Evolutionary conservation across 169 alveolate species (phyloP).

Genomic region (Cryptosporidium canis): DNA sequence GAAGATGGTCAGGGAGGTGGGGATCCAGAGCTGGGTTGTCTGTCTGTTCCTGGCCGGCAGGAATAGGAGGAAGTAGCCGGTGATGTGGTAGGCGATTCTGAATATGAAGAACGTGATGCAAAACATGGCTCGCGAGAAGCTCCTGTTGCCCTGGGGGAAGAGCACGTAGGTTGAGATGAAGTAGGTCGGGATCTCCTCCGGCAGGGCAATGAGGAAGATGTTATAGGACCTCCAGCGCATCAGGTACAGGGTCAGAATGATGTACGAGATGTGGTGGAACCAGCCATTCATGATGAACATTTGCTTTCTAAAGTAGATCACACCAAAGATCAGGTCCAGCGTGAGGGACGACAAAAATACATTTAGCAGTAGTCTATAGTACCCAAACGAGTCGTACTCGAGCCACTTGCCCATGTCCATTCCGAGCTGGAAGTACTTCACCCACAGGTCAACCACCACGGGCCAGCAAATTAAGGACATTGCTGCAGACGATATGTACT

Average conservation of each 20-base stretch:
- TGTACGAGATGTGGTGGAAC: constrained; percentile 50
- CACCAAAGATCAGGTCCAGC: constrained; percentile 33
- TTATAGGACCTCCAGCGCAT: constrained; percentile 33
- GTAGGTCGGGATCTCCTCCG: constrained; percentile 47
- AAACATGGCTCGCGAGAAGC: constrained; percentile 11
- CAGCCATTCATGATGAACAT: constrained; percentile 56
- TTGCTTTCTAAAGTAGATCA: constrained; percentile 32
- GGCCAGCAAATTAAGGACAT: constrained; percentile 40
- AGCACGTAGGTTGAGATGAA: constrained; percentile 36
- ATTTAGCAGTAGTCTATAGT: neutral
- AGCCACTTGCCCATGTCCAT: constrained; percentile 33
- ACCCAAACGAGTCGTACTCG: constrained; percentile 2
- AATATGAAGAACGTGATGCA: constrained; percentile 28
- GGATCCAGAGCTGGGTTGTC: constrained; percentile 38
- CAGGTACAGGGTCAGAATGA: neutral
- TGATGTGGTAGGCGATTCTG: constrained; percentile 39
- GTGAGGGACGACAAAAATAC: constrained; percentile 15
- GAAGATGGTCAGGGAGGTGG: constrained; percentile 37
- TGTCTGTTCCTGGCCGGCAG: constrained; percentile 12
- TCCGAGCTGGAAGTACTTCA: constrained; percentile 2
- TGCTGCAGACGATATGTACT: constrained; percentile 7
- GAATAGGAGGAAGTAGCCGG: constrained; percentile 26
- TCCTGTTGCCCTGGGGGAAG: constrained; percentile 17
- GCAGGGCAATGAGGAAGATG: constrained; percentile 21
- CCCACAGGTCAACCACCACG: constrained; percentile 42